phyloP scores from a whole-genome alignment of 495 filamentous ascomycete species.

The Penicillium desertorum region DNA sequence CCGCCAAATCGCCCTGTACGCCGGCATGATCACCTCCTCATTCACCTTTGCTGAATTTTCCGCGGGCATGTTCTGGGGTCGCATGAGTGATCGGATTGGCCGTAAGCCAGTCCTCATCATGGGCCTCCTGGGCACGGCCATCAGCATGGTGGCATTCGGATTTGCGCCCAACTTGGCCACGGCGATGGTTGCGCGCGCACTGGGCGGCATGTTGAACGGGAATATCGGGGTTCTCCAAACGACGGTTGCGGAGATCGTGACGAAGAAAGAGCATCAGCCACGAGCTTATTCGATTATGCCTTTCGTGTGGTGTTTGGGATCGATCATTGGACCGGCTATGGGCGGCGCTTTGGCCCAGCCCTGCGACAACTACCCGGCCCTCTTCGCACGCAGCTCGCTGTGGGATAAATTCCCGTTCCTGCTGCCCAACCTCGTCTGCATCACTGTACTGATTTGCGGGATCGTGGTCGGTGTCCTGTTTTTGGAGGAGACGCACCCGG shows the following conservation, averaged over 20 bases:
- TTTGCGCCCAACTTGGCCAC: slow-evolving; percentile 82
- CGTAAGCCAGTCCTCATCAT: slow-evolving; percentile 89
- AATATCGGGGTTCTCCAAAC: slow-evolving; percentile 96
- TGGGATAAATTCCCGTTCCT: slow-evolving; percentile 88
- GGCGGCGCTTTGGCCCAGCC: slow-evolving; percentile 88
- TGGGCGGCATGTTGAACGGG: slow-evolving; percentile 91
- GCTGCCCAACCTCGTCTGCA: slow-evolving; percentile 90
- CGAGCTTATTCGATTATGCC: slow-evolving; percentile 97
- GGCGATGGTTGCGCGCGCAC: slow-evolving; percentile 80
- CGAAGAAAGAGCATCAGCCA: slow-evolving; percentile 86
- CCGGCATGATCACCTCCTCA: slow-evolving; percentile 93
- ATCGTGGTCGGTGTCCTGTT: slow-evolving; percentile 84
- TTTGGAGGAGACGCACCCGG: slow-evolving; percentile 90
- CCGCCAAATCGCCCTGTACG: slow-evolving; percentile 83
- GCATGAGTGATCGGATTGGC: slow-evolving; percentile 87
- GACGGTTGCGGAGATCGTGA: slow-evolving; percentile 89
- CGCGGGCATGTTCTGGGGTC: slow-evolving; percentile 86
- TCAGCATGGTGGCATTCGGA: slow-evolving; percentile 93
- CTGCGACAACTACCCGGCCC: slow-evolving; percentile 71
- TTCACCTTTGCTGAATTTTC: slow-evolving; percentile 96
- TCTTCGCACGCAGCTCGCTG: slow-evolving; percentile 71
- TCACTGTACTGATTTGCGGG: slow-evolving; percentile 71
- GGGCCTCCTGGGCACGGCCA: slow-evolving; percentile 81
- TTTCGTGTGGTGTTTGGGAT: slow-evolving; percentile 93
- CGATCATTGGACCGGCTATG: slow-evolving; percentile 85